A percentile compares a stretch with the other conserved stretches of the same genome.
Conservation (phyloP, 345 rosid species). For the Brassica juncea region DNA sequence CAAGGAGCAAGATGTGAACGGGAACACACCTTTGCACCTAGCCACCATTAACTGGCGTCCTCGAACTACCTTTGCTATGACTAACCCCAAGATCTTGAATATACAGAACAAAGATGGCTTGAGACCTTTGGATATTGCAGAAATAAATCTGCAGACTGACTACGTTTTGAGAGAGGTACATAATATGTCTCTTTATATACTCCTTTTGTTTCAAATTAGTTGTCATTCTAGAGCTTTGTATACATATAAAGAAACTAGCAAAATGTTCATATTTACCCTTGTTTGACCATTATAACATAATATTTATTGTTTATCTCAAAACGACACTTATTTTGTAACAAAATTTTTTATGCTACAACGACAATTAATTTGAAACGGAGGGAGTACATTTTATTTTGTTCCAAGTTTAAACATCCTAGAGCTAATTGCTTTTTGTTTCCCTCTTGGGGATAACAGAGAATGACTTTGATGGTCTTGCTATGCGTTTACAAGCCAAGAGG, state of each 20-base stretch:
- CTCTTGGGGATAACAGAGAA: not conserved
- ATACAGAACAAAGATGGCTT: not conserved
- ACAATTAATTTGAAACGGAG: too few relatives aligned
- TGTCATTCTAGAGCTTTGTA: too few relatives aligned
- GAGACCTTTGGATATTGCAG: not conserved
- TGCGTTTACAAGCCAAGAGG: not conserved
- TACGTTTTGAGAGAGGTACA: constrained; percentile 14
- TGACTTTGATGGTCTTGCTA: not conserved
- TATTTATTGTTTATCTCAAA: too few relatives aligned
- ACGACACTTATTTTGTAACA: too few relatives aligned
- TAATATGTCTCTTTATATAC: not conserved
- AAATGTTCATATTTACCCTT: too few relatives aligned
- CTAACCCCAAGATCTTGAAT: not conserved
- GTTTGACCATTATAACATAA: too few relatives aligned
- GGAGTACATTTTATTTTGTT: not conserved
- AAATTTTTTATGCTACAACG: too few relatives aligned
- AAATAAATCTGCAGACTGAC: not conserved
- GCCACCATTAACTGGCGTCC: constrained; percentile 21
- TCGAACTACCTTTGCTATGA: not conserved
- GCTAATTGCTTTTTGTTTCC: not conserved
- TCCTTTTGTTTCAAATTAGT: too few relatives aligned
- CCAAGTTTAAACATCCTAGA: not conserved
- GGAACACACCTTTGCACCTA: constrained; percentile 30
- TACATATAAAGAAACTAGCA: too few relatives aligned
- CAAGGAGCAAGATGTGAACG: constrained; percentile 18